Base-by-base conservation (phyloP, 257 asterid species). In the Paraleonurus japonicus region DNA sequence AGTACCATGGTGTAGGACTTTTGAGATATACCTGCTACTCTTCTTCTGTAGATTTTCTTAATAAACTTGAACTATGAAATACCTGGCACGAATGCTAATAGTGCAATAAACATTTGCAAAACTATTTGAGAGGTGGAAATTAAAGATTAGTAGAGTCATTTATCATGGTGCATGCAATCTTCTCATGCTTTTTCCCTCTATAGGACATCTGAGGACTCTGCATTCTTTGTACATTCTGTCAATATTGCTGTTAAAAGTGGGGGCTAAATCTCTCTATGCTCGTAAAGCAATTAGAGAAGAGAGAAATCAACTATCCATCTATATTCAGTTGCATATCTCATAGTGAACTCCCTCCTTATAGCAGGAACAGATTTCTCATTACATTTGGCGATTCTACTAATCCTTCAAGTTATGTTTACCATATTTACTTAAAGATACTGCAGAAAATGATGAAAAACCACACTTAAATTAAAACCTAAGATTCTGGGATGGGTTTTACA, bases 1-100 rank as follows among this genome's bases (percentile, higher is more conserved):
- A 72, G 41, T 62, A 24, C 65, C 58, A 54, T 53, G 71, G 17
- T 20, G n/a, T 11, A 30, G 50, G 58, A 32, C 54, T 20, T 53
- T 20, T 20, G 30, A 20, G 28, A 24, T 24, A n/a, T 12, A 43
- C 72, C 48, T 60, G 48, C 60, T 57, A 23, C 41, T 43, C 16
- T 43, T 43, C 13, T 43, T 43, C 17, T 12, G 1, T 43, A 43
- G 50, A 43, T 12, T 43, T 12, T 43, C 17, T 43, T 43, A 43
- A 17, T 43, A 43, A 12, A 43, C 41, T 17, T 50, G 26, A 48
- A 73, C 60, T 48, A 39, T 7, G 57, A 43, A 9, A 27, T 10
- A 6, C 51, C 23, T 64, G 59, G 33, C 58, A 24, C 53, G 3
- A 51, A 7, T 51, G 55, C 41, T 54, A 65, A 12, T 13, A 17